Percentiles rank a stretch among this genome's conserved stretches.
These are phyloP conservation scores for Pterocarpus santalinus DNA, from an alignment of 306 rosid genomes.

Conservation along the genomic window DNA sequence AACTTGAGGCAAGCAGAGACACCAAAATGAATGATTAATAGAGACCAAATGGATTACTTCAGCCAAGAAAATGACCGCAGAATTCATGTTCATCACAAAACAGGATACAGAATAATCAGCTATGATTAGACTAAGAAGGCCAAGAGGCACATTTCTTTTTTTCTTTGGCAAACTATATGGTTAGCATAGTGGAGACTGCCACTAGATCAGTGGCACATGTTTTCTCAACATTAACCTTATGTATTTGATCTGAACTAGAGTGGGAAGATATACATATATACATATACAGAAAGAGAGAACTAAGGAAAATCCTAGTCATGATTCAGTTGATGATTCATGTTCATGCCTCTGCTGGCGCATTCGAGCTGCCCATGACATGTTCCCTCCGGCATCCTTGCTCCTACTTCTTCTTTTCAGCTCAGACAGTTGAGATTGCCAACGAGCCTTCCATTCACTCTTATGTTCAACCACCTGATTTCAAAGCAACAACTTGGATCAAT, in stretches of 20 bases:
- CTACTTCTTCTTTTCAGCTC: conserved; percentile 69
- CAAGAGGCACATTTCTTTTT: neutral
- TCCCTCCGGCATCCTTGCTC: conserved; percentile 54
- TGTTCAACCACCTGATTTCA: conserved; percentile 62
- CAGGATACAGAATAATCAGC: neutral
- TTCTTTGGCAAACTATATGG: conserved; percentile 16
- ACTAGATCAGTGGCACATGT: neutral
- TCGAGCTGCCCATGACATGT: conserved; percentile 84
- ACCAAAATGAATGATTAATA: neutral
- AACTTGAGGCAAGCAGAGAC: neutral
- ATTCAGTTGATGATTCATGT: conserved; percentile 45
- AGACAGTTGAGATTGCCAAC: conserved; percentile 75
- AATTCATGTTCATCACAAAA: neutral
- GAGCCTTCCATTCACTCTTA: conserved; percentile 60
- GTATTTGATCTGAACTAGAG: conserved; percentile 34
- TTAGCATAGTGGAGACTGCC: neutral
- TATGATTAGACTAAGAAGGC: neutral
- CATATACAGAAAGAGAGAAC: conserved; percentile 20
- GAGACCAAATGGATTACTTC: neutral
- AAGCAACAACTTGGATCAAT: conserved; percentile 29
- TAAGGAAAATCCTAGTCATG: conserved; percentile 31
- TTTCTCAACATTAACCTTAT: conserved; percentile 23
- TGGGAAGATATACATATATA: conserved; percentile 16
- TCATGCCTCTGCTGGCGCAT: conserved; percentile 75
- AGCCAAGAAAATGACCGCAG: neutral